A percentile compares a stretch with the other conserved stretches of the same genome.
These are phyloP conservation scores for Chaetothyriales sp. DNA, from an alignment of 2,329 filamentous ascomycete species.

Conservation along the genomic window DNA sequence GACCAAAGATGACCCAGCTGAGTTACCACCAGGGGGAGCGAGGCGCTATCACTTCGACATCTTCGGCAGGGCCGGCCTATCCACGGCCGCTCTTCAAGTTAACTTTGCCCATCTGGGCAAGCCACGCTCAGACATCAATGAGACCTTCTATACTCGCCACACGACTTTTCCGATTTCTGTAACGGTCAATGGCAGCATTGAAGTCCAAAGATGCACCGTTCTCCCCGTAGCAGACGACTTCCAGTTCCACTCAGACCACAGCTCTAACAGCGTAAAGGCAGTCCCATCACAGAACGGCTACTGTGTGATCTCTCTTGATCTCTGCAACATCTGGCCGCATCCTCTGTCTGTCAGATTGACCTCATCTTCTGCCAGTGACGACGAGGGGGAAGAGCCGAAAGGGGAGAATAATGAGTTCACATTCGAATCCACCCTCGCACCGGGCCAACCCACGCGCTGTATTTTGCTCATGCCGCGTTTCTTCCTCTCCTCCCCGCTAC, in stretches of 20 bases:
- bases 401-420: constrained; percentile 26
- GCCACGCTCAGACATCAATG: constrained; percentile 51
- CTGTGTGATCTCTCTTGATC: constrained; percentile 67
- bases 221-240: constrained; percentile 55
- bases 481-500: constrained; percentile 62
- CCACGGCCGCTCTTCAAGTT: constrained; percentile 64
- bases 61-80: constrained; percentile 72
- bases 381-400: constrained; percentile 4
- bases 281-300: constrained; percentile 32
- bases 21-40: constrained; percentile 49
- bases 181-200: constrained; percentile 83
- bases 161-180: constrained; percentile 67
- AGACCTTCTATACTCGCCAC: constrained; percentile 72
- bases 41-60: constrained; percentile 71
- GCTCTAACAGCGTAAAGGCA: neutral
- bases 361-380: neutral
- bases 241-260: neutral
- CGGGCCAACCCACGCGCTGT: constrained; percentile 55
- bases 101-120: constrained; percentile 75
- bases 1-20: constrained; percentile 39
- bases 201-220: constrained; percentile 67
- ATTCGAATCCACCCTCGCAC: constrained; percentile 30
- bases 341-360: constrained; percentile 53
- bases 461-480: constrained; percentile 63
- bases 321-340: constrained; percentile 82